Base-by-base conservation (phyloP, 371 early-diverging fungal genomes). In the Parasitella parasitica region DNA sequence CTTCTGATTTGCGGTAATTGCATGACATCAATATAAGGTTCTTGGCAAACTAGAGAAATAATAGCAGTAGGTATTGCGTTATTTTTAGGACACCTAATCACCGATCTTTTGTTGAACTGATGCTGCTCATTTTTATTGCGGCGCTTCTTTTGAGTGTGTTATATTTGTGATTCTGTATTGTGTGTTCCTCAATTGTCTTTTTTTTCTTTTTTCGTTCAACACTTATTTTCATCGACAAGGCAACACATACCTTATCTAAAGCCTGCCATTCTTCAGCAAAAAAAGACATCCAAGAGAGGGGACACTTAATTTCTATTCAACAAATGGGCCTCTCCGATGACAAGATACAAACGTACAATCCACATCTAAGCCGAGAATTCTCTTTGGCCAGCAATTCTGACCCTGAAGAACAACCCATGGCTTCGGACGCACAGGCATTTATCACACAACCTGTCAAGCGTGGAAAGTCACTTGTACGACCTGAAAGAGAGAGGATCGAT, bases 401-500 rank as follows among this genome's bases (percentile, higher is more conserved):
- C 12, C 20, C 26, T n/a, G 59, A 59, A 16, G 59, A 53, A 46
- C 38, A 11, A 12, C 37, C 56, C 3, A 64, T 67, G 67, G 51
- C 59, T 1, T 62, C 69, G 2, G 64, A 68, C 39, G 63, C 69
- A 1, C 60, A 68, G 15, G 60, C 61, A 34, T 68, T 59, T 52
- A 59, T 66, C 22, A 66, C 61, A 61, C 55, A 63, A 51, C 57
- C 63, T 63, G 52, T 63, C 67, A 67, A 70, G 37, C 74, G 90
- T 20, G 78, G 80, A 30, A 86, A 86, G 67, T 88, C 89, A 16
- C 83, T 89, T n/a, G 85, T 88, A 38, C 79, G 90, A 46, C 89
- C 91, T n/a, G 91, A 88, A 69, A 78, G 89, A 54, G 86, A 85
- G 54, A 75, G 84, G 34, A 77, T 83, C 22, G 81, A 83, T 54